Conservation (phyloP, 495 filamentous ascomycete species). For the Viridothelium virens region DNA sequence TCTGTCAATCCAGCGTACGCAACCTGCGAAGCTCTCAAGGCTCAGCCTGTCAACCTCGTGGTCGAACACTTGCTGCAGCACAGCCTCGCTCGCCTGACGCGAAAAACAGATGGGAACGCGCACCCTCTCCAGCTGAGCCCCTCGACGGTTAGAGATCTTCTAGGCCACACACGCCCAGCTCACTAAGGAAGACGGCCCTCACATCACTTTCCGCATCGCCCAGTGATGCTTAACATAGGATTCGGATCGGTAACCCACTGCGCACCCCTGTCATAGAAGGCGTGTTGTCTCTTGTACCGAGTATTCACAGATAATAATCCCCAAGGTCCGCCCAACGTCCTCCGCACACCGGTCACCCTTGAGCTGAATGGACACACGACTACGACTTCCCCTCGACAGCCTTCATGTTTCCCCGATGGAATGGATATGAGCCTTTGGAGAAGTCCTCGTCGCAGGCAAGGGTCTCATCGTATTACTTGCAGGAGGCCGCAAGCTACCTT, state of each 20-base stretch:
- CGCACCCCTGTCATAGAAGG: slow-evolving; percentile 4
- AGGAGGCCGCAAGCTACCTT: neutral
- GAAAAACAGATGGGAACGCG: neutral
- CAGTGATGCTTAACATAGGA: neutral
- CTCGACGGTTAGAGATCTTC: neutral
- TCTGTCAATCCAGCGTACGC: neutral
- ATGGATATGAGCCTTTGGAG: slow-evolving; percentile 10
- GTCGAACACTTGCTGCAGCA: neutral
- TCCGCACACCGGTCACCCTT: neutral
- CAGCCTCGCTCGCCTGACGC: neutral
- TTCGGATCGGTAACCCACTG: neutral
- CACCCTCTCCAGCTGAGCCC: neutral
- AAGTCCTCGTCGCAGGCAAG: neutral
- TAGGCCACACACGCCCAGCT: too few species aligned
- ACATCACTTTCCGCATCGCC: neutral
- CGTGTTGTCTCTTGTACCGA: neutral
- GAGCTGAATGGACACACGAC: neutral
- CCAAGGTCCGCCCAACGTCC: too few species aligned
- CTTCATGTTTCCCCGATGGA: slow-evolving; percentile 12
- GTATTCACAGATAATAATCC: neutral
- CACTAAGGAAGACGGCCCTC: neutral
- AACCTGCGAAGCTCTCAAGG: neutral
- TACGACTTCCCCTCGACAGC: neutral
- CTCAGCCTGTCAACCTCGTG: neutral
- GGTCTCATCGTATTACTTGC: neutral